These are phyloP conservation scores for Trichophyton benhamiae DNA, from an alignment of 2,329 filamentous ascomycete genomes.

Conservation along the genomic window DNA sequence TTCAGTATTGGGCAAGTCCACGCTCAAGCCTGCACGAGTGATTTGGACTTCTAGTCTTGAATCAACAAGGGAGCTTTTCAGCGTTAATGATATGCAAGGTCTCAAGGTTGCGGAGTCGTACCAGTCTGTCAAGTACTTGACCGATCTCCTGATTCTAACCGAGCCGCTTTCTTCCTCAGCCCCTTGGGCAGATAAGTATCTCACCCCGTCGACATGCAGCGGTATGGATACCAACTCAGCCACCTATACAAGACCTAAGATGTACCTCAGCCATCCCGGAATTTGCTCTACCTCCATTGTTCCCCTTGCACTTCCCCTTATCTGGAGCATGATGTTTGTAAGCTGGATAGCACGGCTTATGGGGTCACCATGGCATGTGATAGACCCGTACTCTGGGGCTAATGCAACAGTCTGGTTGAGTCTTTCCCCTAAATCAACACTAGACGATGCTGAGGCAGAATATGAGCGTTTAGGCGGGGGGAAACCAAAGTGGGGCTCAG, in stretches of 20 bases:
- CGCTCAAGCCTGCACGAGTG: slow-evolving; percentile 48
- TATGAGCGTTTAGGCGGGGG: slow-evolving; percentile 48
- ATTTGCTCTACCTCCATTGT: slow-evolving; percentile 74
- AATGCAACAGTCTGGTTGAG: slow-evolving; percentile 66
- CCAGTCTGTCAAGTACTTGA: slow-evolving; percentile 76
- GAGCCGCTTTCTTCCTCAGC: slow-evolving; percentile 52
- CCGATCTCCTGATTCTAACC: slow-evolving; percentile 70
- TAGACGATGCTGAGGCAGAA: slow-evolving; percentile 27
- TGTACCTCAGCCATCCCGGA: slow-evolving; percentile 77
- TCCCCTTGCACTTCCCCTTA: slow-evolving; percentile 57
- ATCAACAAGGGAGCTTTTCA: slow-evolving; percentile 46
- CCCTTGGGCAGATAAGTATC: slow-evolving; percentile 46
- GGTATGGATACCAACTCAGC: slow-evolving; percentile 17
- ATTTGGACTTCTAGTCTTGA: slow-evolving; percentile 84
- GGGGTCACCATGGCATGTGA: slow-evolving; percentile 79
- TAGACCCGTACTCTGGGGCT: slow-evolving; percentile 65
- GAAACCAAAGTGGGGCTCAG: slow-evolving; percentile 73
- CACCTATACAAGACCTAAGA: slow-evolving; percentile 40
- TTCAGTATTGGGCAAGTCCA: slow-evolving; percentile 49
- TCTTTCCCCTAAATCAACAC: slow-evolving; percentile 46
- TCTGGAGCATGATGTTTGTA: slow-evolving; percentile 53
- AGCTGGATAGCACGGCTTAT: slow-evolving; percentile 63
- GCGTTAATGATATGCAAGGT: slow-evolving; percentile 63
- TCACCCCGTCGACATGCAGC: slow-evolving; percentile 24
- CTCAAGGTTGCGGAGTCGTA: slow-evolving; percentile 55